These are phyloP conservation scores for Cylindrotheca fusiformis DNA, from an alignment of 108 stramenopile genomes.

Conservation along the genomic window DNA sequence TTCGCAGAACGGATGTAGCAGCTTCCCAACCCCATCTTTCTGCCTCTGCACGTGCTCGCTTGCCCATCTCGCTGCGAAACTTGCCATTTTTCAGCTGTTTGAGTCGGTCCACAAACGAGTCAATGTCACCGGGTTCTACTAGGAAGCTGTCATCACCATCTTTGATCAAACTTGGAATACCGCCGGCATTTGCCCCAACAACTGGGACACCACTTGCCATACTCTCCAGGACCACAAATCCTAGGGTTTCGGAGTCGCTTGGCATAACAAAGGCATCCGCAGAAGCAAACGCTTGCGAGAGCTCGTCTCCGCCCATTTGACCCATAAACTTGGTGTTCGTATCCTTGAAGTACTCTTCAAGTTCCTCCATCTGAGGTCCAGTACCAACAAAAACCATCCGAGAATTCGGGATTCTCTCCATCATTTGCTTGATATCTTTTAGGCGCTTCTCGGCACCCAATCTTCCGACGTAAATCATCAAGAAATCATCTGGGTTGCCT, in stretches of 20 bases:
- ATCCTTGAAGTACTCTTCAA: conserved; percentile 69
- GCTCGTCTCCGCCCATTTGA: conserved; percentile 61
- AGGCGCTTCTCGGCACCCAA: conserved; percentile 93
- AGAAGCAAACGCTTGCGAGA: conserved; percentile 77
- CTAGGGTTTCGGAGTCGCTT: conserved; percentile 84
- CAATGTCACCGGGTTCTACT: conserved; percentile 53
- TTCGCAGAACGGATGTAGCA: conserved; percentile 79
- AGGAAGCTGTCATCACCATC: conserved; percentile 73
- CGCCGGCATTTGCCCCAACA: conserved; percentile 74
- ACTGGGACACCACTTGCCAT: conserved; percentile 92
- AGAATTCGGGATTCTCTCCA: conserved; percentile 72
- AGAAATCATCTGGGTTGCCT: conserved; percentile 82
- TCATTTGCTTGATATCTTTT: conserved; percentile 75
- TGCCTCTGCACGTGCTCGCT: conserved; percentile 71
- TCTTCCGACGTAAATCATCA: conserved; percentile 95
- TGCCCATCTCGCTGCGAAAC: conserved; percentile 63
- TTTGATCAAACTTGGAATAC: conserved; percentile 77
- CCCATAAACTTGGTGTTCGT: conserved; percentile 77
- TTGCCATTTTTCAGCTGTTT: conserved; percentile 48
- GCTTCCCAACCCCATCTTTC: conserved; percentile 91
- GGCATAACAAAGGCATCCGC: conserved; percentile 92
- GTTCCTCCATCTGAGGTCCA: conserved; percentile 63
- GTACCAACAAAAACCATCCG: conserved; percentile 69
- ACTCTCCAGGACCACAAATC: conserved; percentile 88
- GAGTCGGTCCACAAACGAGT: conserved; percentile 52